Evolutionary conservation across 225 moss, liverwort and hornwort genomes (phyloP), one percentile per base, ranked within the genome.

Genomic region (Physcomitrellopsis africana): DNA sequence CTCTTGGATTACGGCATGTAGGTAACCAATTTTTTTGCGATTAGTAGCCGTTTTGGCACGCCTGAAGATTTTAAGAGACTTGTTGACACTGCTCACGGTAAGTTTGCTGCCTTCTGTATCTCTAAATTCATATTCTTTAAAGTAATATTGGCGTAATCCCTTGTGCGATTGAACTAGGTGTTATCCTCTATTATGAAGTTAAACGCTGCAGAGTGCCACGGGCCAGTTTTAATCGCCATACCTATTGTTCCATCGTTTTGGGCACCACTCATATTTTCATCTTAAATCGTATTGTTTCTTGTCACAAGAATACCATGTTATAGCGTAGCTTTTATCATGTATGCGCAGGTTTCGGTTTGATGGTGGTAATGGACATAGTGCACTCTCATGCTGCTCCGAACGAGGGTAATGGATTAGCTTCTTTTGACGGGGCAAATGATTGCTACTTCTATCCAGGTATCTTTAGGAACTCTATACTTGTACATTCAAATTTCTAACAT

Each of bases 41-140:
- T 87, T 53, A 99, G 99, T 84, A 95, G 99, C 72, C 95, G 99
- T 75, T 99, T 95, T 81, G 99, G 99, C 37, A 93, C 85, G 67
- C 99, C 99, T 27, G 99, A 99, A 84, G 95, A 99, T 68, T 99
- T 99, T 77, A 99, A 99, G 77, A 76, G 85, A 47, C 90, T 99
- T 29, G 93, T 99, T 65, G 99, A 99, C 64, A 87, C 85, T 77
- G 99, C 99, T 68, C 99, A 99, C 76, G 99, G 99, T 94, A 32
- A 75, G 91, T 83, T 48, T 67, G 19, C 57, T 67, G 51, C 70
- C 45, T 27, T 73, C 63, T 52, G 43, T 60, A 49, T 77, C 43
- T 46, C 62, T 29, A 68, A 10, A 44, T 57, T 58, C 10, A 19
- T 73, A 24, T 37, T 22, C 55, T 41, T 19, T 47, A 22, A 67